Conservation (phyloP, 495 filamentous ascomycete genomes). For the Hamigera avellanea region DNA sequence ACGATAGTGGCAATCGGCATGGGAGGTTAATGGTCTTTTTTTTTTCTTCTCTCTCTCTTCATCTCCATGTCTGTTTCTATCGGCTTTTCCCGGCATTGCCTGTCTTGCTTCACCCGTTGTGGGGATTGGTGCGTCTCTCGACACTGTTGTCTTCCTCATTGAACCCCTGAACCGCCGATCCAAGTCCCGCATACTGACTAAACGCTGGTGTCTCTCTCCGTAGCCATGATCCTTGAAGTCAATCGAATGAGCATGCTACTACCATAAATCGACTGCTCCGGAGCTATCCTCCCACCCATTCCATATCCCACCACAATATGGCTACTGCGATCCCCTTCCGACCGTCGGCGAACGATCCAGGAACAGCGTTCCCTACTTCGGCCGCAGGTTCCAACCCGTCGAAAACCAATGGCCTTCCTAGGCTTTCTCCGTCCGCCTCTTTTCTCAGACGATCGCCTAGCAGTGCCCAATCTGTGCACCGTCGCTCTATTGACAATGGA, state of each 20-base stretch:
- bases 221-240: not conserved
- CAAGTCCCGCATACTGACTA: not conserved
- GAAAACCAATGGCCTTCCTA: slow-evolving; percentile 40
- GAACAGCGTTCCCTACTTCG: slow-evolving; percentile 23
- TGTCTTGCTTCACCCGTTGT: no score
- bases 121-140: no score
- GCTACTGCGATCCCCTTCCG: slow-evolving; percentile 31
- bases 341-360: slow-evolving; percentile 28
- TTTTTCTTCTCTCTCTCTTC: no score
- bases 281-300: not conserved
- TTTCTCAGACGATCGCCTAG: slow-evolving; percentile 43
- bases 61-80: no score
- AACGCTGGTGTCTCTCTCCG: not conserved
- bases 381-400: slow-evolving; percentile 40
- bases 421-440: slow-evolving; percentile 40
- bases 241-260: slow-evolving; percentile 1
- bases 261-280: not conserved
- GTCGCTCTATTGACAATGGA: slow-evolving; percentile 34
- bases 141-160: no score
- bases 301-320: slow-evolving; percentile 18
- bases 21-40: no score
- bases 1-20: no score
- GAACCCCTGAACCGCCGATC: slow-evolving; percentile 1
- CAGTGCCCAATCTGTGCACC: slow-evolving; percentile 30
- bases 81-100: no score